phyloP scores from a whole-genome alignment of 1,284 basidiomycete species.

The Erythrobasidium hasegawianum region DNA sequence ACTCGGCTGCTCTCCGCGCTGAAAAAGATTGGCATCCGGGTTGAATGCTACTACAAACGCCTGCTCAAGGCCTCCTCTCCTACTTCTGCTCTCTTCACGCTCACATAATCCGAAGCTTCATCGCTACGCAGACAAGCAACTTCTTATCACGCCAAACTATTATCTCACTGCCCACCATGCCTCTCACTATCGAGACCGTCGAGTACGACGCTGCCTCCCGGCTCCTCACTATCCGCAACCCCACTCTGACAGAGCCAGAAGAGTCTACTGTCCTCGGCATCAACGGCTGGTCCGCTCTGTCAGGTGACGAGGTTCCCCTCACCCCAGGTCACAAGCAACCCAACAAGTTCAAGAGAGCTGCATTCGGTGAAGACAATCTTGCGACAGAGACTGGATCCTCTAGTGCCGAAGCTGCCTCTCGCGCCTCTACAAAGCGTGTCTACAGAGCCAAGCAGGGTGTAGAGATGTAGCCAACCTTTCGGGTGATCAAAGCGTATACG shows the following conservation, averaged over 20 bases:
- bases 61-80: no score
- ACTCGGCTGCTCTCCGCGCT: no score
- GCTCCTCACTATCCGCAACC: constrained; percentile 21
- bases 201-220: constrained; percentile 12
- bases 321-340: constrained; percentile 5
- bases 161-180: constrained; percentile 2
- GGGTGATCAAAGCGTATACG: no score
- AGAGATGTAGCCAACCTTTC: no score
- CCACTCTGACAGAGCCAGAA: background rate
- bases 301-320: constrained; percentile 1
- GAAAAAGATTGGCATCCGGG: no score
- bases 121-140: no score
- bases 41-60: no score
- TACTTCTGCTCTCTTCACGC: no score
- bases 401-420: background rate
- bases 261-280: background rate
- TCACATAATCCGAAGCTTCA: no score
- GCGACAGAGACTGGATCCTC: no score
- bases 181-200: constrained; percentile 23
- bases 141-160: background rate
- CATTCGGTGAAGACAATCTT: background rate
- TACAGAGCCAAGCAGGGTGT: background rate
- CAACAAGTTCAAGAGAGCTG: background rate
- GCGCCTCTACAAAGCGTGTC: background rate
- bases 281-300: constrained; percentile 14